Evolutionary conservation across 1,139 yeast genomes (phyloP).

Genomic region (Pichia terricola): DNA sequence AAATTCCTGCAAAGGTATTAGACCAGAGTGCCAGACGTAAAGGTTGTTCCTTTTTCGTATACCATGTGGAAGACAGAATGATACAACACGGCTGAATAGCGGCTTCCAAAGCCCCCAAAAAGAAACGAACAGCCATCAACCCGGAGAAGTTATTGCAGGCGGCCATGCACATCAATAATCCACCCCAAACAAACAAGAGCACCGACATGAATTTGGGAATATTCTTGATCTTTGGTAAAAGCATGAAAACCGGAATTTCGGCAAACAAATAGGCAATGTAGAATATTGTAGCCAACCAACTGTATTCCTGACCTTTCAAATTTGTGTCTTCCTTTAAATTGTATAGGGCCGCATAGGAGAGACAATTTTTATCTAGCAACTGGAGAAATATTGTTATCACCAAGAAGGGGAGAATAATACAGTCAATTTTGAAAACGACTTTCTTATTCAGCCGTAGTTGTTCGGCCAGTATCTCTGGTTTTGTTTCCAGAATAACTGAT

Average conservation of each 20-base stretch:
- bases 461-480: neutral
- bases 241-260: conserved; percentile 36
- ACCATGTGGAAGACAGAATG: conserved; percentile 21
- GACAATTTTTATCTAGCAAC: conserved; percentile 17
- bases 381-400: conserved; percentile 3
- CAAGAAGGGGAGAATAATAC: conserved; percentile 2
- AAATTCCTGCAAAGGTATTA: conserved; percentile 22
- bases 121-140: conserved; percentile 28
- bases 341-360: conserved; percentile 17
- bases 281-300: conserved; percentile 48
- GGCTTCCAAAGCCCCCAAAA: conserved; percentile 32
- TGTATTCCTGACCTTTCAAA: conserved; percentile 14
- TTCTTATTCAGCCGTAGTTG: conserved; percentile 5
- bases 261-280: conserved; percentile 43
- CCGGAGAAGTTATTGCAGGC: conserved; percentile 29
- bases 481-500: neutral
- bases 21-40: conserved; percentile 30
- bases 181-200: conserved; percentile 41
- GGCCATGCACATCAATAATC: conserved; percentile 32
- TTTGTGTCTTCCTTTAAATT: conserved; percentile 12
- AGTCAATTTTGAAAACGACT: conserved; percentile 7
- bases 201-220: conserved; percentile 30
- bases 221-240: conserved; percentile 39
- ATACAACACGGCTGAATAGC: conserved; percentile 30
- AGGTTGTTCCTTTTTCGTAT: conserved; percentile 28